These are phyloP conservation scores for Neophaeococcomyces mojaviensis DNA, from an alignment of 2,329 filamentous ascomycete genomes.

Conservation along the genomic window DNA sequence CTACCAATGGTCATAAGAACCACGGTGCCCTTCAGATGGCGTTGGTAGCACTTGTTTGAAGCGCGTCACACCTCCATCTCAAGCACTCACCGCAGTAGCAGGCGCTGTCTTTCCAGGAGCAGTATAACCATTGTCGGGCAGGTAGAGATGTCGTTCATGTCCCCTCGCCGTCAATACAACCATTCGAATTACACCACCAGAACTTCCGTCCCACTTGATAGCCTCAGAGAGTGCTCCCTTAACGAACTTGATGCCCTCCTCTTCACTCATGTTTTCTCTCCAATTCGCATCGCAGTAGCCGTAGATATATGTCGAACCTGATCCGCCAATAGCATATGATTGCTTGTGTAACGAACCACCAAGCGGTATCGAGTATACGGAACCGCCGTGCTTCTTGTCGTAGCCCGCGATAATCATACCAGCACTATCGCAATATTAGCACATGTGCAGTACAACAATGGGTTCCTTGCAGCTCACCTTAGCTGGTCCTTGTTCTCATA, in stretches of 20 bases:
- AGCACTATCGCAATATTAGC: constrained; percentile 51
- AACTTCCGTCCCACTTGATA: constrained; percentile 99
- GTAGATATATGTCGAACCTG: constrained; percentile 98
- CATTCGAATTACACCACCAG: constrained; percentile 95
- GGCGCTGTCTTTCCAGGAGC: constrained; percentile 51
- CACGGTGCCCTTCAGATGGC: no score
- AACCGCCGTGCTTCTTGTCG: constrained; percentile 88
- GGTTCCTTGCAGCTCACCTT: constrained; percentile 49
- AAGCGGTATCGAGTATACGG: constrained; percentile 94
- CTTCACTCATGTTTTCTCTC: constrained; percentile 89
- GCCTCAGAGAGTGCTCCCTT: constrained; percentile 86
- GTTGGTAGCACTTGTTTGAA: background rate
- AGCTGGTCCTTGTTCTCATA: constrained; percentile 94
- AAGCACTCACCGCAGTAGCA: background rate
- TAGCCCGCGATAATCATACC: constrained; percentile 98
- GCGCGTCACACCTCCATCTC: background rate
- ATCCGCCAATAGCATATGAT: constrained; percentile 88
- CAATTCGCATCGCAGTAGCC: constrained; percentile 97
- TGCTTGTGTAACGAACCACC: constrained; percentile 98
- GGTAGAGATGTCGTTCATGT: constrained; percentile 86
- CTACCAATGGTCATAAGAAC: no score
- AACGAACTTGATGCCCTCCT: constrained; percentile 84
- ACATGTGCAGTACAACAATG: background rate
- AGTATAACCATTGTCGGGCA: constrained; percentile 84
- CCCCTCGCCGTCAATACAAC: constrained; percentile 88